phyloP scores from a whole-genome alignment of 2,329 filamentous ascomycete genomes.

The Penicillium sp. region DNA sequence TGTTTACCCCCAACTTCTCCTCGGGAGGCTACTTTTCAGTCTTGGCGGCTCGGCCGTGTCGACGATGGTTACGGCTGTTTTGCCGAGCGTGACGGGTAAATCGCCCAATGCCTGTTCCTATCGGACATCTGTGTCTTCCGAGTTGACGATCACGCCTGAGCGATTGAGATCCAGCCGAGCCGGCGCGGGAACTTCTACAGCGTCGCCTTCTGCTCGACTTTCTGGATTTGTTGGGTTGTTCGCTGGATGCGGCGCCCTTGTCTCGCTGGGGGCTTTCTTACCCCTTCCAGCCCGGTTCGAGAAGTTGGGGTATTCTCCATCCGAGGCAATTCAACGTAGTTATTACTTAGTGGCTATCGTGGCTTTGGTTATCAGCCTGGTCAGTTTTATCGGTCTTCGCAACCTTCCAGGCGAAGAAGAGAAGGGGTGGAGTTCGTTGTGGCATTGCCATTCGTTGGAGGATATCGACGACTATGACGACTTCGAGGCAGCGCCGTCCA shows the following conservation, averaged over 20 bases:
- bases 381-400: constrained; percentile 78
- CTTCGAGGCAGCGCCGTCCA: neutral
- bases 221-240: constrained; percentile 91
- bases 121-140: constrained; percentile 61
- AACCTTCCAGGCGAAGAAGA: constrained; percentile 71
- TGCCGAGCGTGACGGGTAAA: constrained; percentile 69
- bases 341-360: constrained; percentile 85
- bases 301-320: constrained; percentile 71
- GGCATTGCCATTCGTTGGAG: constrained; percentile 17
- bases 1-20: constrained; percentile 84
- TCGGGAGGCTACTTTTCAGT: constrained; percentile 86
- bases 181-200: constrained; percentile 15
- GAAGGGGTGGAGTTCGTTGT: constrained; percentile 70
- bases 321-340: constrained; percentile 75
- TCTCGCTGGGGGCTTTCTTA: constrained; percentile 81
- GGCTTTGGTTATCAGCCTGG: constrained; percentile 71
- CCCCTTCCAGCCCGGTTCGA: constrained; percentile 84
- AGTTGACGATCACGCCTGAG: constrained; percentile 62
- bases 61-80: constrained; percentile 96
- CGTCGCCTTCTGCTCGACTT: constrained; percentile 63
- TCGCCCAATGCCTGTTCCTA: constrained; percentile 46
- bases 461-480: constrained; percentile 11
- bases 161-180: constrained; percentile 27
- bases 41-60: constrained; percentile 90
- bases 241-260: constrained; percentile 86